Evolutionary conservation across 306 rosid genomes (phyloP), one percentile per base, ranked within the genome.

Genomic region (Begonia masoniana): DNA sequence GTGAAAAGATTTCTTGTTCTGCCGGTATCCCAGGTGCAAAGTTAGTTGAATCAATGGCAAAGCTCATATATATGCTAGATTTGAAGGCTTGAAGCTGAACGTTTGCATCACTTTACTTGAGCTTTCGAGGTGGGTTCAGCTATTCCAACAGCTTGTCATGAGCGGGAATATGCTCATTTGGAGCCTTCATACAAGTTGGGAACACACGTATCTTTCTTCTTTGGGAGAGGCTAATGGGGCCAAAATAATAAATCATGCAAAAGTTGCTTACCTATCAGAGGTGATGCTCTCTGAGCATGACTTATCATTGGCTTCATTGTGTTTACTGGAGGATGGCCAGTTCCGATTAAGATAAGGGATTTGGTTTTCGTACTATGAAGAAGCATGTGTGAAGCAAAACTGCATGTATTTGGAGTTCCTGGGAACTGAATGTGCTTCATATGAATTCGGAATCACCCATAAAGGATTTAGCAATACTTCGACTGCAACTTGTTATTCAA

Each of bases 101-200:
- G 52, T 66, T 65, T 60, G 56, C 50, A 55, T 91, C 54, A 78
- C 96, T 0, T 71, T 76, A 68, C 89, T 78, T 50, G 96, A 91
- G 68, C 97, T 91, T 58, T 65, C 82, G 5, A 95, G 89, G 56
- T 89, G 97, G 97, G 79, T 89, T 57, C 94, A 83, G 64, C 61
- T 91, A 59, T 81, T 91, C 67, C 75, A 69, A 69, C 85, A 78
- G 62, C 81, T 91, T 73, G 72, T 85, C 14, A 71, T 55, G 80
- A 72, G 62, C 19, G 97, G 97, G 41, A 68, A 77, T 68, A 70
- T 61, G 66, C 81, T 82, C 56, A 51, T 68, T 35, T 91, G 96
- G 94, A 82, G 97, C 76, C 84, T 91, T 47, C 82, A 76, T 14
- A 50, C 72, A 19, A 91, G 97, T 73, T 91, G 91, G 94, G 94